Evolutionary conservation across 2,329 filamentous ascomycete genomes (phyloP), one percentile per base, ranked within the genome.

Genomic region (Botryosphaeria dothidea): DNA sequence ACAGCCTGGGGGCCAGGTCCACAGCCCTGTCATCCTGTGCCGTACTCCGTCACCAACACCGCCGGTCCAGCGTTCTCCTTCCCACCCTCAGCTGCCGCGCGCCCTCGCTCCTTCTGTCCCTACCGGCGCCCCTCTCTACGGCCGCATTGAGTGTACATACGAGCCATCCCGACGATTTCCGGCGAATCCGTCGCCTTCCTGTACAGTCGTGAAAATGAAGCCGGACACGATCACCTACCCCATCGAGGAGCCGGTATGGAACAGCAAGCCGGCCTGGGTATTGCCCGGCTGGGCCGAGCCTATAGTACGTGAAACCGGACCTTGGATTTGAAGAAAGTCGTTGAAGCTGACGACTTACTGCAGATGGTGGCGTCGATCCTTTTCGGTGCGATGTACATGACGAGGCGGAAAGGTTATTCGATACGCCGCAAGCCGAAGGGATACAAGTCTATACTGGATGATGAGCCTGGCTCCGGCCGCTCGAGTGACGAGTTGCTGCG

Each of bases 351-450:
- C 38, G 41, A 27, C 58, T 23, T 8, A 19, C 23, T 25, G 43
- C 51, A 83, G 82, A 82, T 84, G 67, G 82, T 85, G 11, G 74
- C 81, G n/a, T 77, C 73, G 43, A 84, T 85, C 62, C 79, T 84
- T 64, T 75, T 83, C 67, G 76, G 75, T 25, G 82, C 81, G 29
- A 80, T 84, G 77, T 77, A 80, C 66, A 71, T 84, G 65, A 85
- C 82, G 13, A 77, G 83, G 23, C 77, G 78, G 66, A 77, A 77
- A 66, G 77, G 79, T 65, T 83, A 75, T 69, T 76, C 76, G 41
- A 77, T 84, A 62, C 76, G 82, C 45, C 52, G 56, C 19, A 64
- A 66, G 13, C 67, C 69, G 46, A 70, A 70, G 1, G 57, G 66
- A 3, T 71, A 71, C 68, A 71, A 68, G 31, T 72, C 73, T 60